phyloP scores from a whole-genome alignment of 257 asterid genomes.

The Nemophila menziesii region DNA sequence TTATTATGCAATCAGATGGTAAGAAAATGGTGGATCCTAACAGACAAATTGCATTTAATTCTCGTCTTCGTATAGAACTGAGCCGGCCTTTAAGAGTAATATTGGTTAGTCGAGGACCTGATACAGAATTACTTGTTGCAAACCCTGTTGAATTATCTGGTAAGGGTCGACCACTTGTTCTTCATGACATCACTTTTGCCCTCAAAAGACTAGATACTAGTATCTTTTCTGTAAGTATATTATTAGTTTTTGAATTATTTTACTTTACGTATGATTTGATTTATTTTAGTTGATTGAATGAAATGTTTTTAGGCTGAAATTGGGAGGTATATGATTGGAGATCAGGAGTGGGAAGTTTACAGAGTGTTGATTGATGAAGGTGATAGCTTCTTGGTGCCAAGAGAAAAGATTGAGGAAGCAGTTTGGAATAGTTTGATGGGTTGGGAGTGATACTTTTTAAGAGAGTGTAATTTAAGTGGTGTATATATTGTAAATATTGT shows the following conservation, averaged over 20 bases:
- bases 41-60: conserved; percentile 20
- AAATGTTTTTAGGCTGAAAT: conserved; percentile 71
- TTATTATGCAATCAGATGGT: conserved; percentile 60
- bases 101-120: conserved; percentile 57
- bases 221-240: neutral
- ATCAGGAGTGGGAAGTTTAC: conserved; percentile 84
- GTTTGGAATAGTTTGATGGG: conserved; percentile 87
- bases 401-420: conserved; percentile 44
- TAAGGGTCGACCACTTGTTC: conserved; percentile 54
- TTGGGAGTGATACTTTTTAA: conserved; percentile 32
- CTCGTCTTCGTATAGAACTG: neutral
- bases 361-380: conserved; percentile 68
- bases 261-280: no score
- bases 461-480: neutral
- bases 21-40: conserved; percentile 52
- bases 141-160: conserved; percentile 64
- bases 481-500: neutral
- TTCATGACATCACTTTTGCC: conserved; percentile 1
- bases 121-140: conserved; percentile 51
- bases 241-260: neutral
- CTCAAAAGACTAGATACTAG: conserved; percentile 1
- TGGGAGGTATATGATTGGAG: conserved; percentile 55
- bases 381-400: conserved; percentile 36
- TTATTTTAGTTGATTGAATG: neutral
- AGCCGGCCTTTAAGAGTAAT: conserved; percentile 20